Percentiles rank a stretch among this genome's conserved stretches.
phyloP scores from a whole-genome alignment of 2,329 filamentous ascomycete genomes.

The Scedosporium aurantiacum region DNA sequence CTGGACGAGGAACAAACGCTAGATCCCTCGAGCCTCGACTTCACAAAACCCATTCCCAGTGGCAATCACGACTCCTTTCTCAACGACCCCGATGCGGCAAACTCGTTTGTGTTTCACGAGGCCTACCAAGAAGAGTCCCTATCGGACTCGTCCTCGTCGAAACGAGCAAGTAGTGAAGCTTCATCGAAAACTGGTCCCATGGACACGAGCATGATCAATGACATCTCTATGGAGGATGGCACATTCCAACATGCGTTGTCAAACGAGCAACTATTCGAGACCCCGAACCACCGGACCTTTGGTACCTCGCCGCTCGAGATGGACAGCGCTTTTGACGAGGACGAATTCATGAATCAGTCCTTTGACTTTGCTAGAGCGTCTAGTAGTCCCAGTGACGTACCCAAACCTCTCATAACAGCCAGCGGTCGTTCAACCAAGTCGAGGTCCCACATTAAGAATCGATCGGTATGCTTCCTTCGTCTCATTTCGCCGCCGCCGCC shows the following conservation, averaged over 20 bases:
- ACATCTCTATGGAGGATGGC: conserved; percentile 32
- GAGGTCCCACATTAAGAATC: conserved; percentile 25
- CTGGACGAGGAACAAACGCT: conserved; percentile 3
- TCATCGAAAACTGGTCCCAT: conserved; percentile 30
- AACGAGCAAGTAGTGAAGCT: conserved; percentile 33
- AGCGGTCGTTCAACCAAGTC: conserved; percentile 15
- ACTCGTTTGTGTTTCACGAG: conserved; percentile 13
- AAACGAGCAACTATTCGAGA: not conserved
- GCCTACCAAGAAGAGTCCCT: conserved; percentile 35
- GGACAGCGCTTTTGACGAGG: conserved; percentile 16
- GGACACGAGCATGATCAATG: conserved; percentile 29
- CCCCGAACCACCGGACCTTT: not conserved
- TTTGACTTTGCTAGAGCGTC: conserved; percentile 50
- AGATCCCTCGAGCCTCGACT: conserved; percentile 1
- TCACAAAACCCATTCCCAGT: not conserved
- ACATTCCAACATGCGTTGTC: not conserved
- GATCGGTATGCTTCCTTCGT: conserved; percentile 25
- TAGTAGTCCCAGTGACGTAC: conserved; percentile 42
- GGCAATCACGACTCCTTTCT: not conserved
- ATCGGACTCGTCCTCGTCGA: conserved; percentile 40
- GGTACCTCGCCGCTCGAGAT: not conserved
- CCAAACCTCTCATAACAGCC: conserved; percentile 17
- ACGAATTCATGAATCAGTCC: conserved; percentile 34
- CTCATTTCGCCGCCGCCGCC: no score
- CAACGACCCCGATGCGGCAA: conserved; percentile 15